Percentiles rank a stretch among this genome's conserved stretches.
These are phyloP conservation scores for Carpinus viminea DNA, from an alignment of 306 rosid genomes.

Conservation along the genomic window DNA sequence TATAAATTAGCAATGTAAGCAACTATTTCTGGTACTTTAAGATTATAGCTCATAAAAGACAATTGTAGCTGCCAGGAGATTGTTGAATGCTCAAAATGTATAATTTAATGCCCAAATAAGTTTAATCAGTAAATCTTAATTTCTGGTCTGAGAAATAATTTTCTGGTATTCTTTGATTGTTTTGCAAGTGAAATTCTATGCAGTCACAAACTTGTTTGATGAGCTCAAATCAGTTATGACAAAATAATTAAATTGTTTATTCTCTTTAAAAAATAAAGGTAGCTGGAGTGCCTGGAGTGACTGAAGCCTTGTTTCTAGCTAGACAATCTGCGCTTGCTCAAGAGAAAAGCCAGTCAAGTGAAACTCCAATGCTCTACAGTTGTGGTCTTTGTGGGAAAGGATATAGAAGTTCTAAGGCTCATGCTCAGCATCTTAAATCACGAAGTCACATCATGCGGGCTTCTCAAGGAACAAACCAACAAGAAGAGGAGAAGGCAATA, in stretches of 20 bases:
- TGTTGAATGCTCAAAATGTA: not conserved
- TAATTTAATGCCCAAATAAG: not conserved
- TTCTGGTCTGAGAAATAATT: not conserved
- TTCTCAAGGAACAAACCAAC: slow-evolving; percentile 55
- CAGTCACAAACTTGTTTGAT: not conserved
- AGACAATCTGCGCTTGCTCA: slow-evolving; percentile 73
- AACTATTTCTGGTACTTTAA: not conserved
- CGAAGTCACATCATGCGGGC: slow-evolving; percentile 60
- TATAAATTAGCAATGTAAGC: not conserved
- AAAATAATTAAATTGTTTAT: not conserved
- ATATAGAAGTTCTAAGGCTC: slow-evolving; percentile 82
- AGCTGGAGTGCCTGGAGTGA: slow-evolving; percentile 97
- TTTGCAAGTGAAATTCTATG: not conserved
- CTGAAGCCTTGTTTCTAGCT: slow-evolving; percentile 75
- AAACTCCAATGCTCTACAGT: slow-evolving; percentile 84
- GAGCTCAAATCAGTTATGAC: slow-evolving; percentile 15
- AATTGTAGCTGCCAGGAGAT: not conserved
- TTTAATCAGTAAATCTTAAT: not conserved
- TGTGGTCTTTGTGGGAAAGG: slow-evolving; percentile 90
- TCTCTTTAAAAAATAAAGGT: slow-evolving; percentile 38
- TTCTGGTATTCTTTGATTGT: not conserved
- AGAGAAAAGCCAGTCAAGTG: slow-evolving; percentile 58
- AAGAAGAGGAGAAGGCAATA: slow-evolving; percentile 63
- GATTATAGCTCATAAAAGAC: not conserved
- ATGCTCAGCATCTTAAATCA: slow-evolving; percentile 88